phyloP scores from a whole-genome alignment of 2,329 filamentous ascomycete genomes.

The Cladophialophora exuberans region DNA sequence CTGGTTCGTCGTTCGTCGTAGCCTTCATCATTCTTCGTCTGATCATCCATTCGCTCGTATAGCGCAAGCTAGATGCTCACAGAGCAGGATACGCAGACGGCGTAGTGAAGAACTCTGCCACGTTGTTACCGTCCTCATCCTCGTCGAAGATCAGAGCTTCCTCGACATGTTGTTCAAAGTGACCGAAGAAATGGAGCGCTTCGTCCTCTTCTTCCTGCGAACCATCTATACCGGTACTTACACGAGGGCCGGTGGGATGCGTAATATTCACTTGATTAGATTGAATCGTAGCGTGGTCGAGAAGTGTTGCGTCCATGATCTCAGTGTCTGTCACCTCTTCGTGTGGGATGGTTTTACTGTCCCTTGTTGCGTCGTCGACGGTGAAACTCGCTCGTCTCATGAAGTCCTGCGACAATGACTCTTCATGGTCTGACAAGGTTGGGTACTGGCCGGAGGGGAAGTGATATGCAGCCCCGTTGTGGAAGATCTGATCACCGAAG shows the following conservation, averaged over 20 bases:
- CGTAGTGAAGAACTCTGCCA: not conserved
- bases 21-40: not conserved
- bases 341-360: not conserved
- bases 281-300: too few species aligned
- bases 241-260: too few species aligned
- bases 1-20: too few species aligned
- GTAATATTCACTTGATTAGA: too few species aligned
- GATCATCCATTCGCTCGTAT: not conserved
- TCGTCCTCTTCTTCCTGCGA: conserved; percentile 16
- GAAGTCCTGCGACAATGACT: not conserved
- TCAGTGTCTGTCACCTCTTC: not conserved
- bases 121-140: too few species aligned
- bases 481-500: conserved; percentile 28
- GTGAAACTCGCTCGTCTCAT: not conserved
- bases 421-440: too few species aligned
- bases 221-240: too few species aligned
- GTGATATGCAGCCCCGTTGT: conserved; percentile 29
- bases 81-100: conserved; percentile 16
- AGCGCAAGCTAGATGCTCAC: too few species aligned
- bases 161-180: conserved; percentile 19
- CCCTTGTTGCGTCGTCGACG: not conserved
- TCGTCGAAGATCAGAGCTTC: not conserved
- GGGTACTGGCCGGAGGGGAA: conserved; percentile 29
- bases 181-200: conserved; percentile 22
- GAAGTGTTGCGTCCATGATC: not conserved